Percentiles rank a stretch among this genome's conserved stretches.
These are phyloP conservation scores for Ulmus americana DNA, from an alignment of 331 rosid species.

Conservation along the genomic window DNA sequence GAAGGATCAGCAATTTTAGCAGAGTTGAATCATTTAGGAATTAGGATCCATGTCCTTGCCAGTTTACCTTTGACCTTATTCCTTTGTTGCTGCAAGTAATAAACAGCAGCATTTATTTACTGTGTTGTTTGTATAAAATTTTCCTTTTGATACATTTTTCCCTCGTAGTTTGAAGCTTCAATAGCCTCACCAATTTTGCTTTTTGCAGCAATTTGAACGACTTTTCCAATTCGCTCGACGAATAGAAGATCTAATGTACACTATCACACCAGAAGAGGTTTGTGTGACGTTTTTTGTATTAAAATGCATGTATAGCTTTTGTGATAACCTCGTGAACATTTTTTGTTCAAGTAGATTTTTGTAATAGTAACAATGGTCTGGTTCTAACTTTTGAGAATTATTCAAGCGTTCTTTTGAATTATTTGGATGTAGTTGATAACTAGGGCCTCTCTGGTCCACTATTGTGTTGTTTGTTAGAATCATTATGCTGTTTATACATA, in stretches of 20 bases:
- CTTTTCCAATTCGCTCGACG: constrained; percentile 86
- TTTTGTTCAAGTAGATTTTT: background rate
- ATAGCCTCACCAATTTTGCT: constrained; percentile 19
- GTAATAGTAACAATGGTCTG: background rate
- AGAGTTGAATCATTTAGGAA: background rate
- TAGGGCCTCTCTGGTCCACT: background rate
- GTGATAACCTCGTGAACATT: background rate
- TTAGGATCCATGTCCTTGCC: background rate
- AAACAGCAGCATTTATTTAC: background rate
- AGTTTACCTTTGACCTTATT: background rate
- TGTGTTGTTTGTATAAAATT: background rate
- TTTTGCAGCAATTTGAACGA: constrained; percentile 84
- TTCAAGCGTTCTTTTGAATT: background rate
- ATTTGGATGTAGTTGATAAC: background rate
- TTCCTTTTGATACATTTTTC: background rate
- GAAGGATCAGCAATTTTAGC: constrained; percentile 1
- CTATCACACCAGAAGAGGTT: constrained; percentile 85
- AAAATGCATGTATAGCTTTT: background rate
- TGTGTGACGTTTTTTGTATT: constrained; percentile 14
- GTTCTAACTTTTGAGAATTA: background rate
- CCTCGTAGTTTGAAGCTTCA: constrained; percentile 4
- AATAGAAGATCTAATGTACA: constrained; percentile 81
- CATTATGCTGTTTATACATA: background rate
- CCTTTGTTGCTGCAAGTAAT: background rate
- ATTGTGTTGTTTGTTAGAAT: background rate